phyloP scores from a whole-genome alignment of 2,329 filamentous ascomycete genomes.

The Fusarium napiforme region DNA sequence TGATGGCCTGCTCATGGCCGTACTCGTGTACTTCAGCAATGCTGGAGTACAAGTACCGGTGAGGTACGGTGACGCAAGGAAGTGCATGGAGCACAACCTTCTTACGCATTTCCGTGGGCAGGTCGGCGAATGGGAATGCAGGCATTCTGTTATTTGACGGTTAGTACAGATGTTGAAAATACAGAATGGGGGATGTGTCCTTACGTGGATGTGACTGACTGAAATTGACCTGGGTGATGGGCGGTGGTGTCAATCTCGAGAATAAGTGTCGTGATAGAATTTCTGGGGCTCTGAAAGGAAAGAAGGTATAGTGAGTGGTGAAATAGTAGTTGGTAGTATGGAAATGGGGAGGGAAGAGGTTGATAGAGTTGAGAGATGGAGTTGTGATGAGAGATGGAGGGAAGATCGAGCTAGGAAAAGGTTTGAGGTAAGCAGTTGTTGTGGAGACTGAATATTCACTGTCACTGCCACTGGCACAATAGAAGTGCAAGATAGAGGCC shows the following conservation, averaged over 20 bases:
- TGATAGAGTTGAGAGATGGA: neutral
- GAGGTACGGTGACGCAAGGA: rapidly evolving
- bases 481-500: neutral
- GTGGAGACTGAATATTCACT: neutral
- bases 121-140: rapidly evolving
- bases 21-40: rapidly evolving
- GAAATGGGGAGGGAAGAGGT: neutral
- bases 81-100: neutral
- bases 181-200: neutral
- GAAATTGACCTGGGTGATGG: neutral
- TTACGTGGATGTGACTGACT: neutral
- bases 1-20: too few relatives aligned
- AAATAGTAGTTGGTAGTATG: neutral
- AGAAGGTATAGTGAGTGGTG: neutral
- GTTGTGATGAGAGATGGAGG: neutral
- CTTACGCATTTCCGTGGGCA: neutral
- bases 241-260: rapidly evolving
- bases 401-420: neutral
- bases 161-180: neutral
- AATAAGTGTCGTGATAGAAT: neutral
- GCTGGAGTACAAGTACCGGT: rapidly evolving
- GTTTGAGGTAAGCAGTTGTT: neutral
- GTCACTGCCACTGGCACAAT: neutral
- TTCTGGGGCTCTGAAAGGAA: neutral
- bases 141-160: neutral